Evolutionary conservation across 1,284 basidiomycete genomes (phyloP).

Genomic region (Sanguinoderma infundibulare): DNA sequence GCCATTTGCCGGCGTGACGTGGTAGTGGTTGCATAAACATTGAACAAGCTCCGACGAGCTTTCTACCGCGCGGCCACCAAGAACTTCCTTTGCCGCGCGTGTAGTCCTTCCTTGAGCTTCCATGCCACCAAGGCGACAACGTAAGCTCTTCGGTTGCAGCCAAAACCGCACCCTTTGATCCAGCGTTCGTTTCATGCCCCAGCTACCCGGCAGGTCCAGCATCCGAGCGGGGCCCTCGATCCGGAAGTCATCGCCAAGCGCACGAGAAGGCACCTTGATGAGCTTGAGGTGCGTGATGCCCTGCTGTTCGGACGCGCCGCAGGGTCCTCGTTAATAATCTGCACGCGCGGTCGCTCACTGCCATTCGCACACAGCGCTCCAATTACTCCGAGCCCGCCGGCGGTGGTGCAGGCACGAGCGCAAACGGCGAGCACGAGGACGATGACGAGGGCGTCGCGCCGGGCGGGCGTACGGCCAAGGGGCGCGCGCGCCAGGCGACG

Average conservation of each 20-base stretch:
- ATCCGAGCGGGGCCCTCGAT: conserved; percentile 42
- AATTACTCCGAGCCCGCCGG: conserved; percentile 72
- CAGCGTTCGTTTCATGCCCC: conserved; percentile 9
- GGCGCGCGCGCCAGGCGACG: conserved; percentile 64
- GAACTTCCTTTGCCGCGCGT: background rate
- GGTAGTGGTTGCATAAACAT: background rate
- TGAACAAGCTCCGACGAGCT: background rate
- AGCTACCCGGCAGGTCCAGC: conserved; percentile 46
- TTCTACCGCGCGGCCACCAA: background rate
- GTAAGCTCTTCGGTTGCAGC: conserved; percentile 7
- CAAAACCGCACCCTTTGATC: too few species aligned
- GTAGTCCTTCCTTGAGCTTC: background rate
- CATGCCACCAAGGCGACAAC: conserved; percentile 23
- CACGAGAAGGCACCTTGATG: conserved; percentile 75
- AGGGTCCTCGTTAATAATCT: background rate
- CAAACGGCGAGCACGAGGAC: conserved; percentile 24
- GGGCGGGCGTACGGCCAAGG: conserved; percentile 49
- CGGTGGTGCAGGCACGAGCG: conserved; percentile 27
- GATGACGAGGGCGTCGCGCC: conserved; percentile 42
- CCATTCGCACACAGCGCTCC: conserved; percentile 55
- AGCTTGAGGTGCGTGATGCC: conserved; percentile 66
- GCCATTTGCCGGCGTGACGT: background rate
- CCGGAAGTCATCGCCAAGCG: conserved; percentile 75
- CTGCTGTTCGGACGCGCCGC: background rate
- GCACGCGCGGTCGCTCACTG: background rate